A percentile compares a stretch with the other conserved stretches of the same genome.
Conservation (phyloP, 2,329 filamentous ascomycete species). For the Aspergillus hiratsukae region DNA sequence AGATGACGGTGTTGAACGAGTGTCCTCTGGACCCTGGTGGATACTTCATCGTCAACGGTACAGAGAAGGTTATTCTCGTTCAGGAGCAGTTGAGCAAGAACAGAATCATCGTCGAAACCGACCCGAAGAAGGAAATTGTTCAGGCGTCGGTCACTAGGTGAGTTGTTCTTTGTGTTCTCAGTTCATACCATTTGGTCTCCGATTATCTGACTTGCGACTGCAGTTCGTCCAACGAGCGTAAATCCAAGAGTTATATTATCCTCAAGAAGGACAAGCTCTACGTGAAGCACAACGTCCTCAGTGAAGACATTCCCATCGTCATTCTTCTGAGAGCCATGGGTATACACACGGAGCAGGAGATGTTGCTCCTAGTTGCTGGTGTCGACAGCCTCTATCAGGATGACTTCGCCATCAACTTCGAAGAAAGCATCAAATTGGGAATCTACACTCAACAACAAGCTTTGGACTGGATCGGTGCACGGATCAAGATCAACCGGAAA, state of each 20-base stretch:
- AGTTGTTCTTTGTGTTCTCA: not conserved
- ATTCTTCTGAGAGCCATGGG: slow-evolving; percentile 91
- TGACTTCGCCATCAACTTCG: slow-evolving; percentile 91
- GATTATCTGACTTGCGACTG: slow-evolving; percentile 11
- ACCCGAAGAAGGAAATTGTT: slow-evolving; percentile 86
- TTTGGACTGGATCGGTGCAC: slow-evolving; percentile 80
- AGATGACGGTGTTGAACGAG: slow-evolving; percentile 92
- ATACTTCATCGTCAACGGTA: slow-evolving; percentile 96
- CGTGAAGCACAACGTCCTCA: slow-evolving; percentile 86
- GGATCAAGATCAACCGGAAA: slow-evolving; percentile 80
- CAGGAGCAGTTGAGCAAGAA: slow-evolving; percentile 99
- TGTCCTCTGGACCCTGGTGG: slow-evolving; percentile 94
- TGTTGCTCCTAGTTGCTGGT: slow-evolving; percentile 84
- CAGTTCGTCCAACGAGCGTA: slow-evolving; percentile 94
- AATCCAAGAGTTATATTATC: slow-evolving; percentile 95
- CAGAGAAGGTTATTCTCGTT: slow-evolving; percentile 97
- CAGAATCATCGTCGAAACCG: slow-evolving; percentile 91
- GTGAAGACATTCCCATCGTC: slow-evolving; percentile 91
- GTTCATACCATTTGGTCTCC: not conserved
- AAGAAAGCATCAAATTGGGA: slow-evolving; percentile 77
- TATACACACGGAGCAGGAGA: slow-evolving; percentile 90
- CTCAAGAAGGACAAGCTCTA: slow-evolving; percentile 90
- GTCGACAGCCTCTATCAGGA: slow-evolving; percentile 87
- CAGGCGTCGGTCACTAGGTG: slow-evolving; percentile 84
- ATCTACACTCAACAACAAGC: slow-evolving; percentile 94